phyloP scores from a whole-genome alignment of 2,329 filamentous ascomycete species.

The Dothideomycetes sp. region DNA sequence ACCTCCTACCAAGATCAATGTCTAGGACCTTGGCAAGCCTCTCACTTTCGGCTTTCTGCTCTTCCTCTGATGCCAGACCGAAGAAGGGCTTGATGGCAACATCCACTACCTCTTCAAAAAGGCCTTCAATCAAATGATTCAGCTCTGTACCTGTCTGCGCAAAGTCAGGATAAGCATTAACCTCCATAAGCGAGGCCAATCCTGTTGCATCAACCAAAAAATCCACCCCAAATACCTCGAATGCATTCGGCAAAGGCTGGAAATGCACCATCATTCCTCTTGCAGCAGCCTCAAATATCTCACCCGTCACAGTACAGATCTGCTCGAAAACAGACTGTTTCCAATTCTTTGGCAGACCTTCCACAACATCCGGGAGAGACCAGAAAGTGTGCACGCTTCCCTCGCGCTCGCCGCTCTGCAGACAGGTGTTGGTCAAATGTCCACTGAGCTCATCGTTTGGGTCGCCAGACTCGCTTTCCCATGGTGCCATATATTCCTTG shows the following conservation, averaged over 20 bases:
- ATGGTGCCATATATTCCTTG: constrained; percentile 58
- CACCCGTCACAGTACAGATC: constrained; percentile 62
- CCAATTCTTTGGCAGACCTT: constrained; percentile 24
- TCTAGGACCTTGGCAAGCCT: constrained; percentile 32
- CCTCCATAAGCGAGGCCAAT: constrained; percentile 67
- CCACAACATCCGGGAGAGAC: constrained; percentile 41
- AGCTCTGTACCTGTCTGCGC: constrained; percentile 75
- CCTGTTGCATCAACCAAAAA: constrained; percentile 65
- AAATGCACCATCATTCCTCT: constrained; percentile 81
- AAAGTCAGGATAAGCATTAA: constrained; percentile 96
- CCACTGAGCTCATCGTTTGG: constrained; percentile 49
- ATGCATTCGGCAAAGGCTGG: constrained; percentile 75
- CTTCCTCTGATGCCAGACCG: constrained; percentile 18
- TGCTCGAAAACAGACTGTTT: constrained; percentile 58
- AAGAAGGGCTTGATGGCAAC: constrained; percentile 61
- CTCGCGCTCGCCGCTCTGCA: constrained; percentile 52
- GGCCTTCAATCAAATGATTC: constrained; percentile 56
- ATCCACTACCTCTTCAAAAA: constrained; percentile 66
- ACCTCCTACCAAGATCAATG: constrained; percentile 33
- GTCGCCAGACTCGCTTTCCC: constrained; percentile 21
- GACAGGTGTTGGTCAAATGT: constrained; percentile 91
- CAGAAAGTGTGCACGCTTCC: constrained; percentile 68
- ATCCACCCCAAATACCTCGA: constrained; percentile 86
- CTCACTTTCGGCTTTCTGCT: constrained; percentile 9
- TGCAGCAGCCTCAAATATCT: constrained; percentile 79